Evolutionary conservation across 2,329 filamentous ascomycete genomes (phyloP).

Genomic region (Colletotrichum cereale): DNA sequence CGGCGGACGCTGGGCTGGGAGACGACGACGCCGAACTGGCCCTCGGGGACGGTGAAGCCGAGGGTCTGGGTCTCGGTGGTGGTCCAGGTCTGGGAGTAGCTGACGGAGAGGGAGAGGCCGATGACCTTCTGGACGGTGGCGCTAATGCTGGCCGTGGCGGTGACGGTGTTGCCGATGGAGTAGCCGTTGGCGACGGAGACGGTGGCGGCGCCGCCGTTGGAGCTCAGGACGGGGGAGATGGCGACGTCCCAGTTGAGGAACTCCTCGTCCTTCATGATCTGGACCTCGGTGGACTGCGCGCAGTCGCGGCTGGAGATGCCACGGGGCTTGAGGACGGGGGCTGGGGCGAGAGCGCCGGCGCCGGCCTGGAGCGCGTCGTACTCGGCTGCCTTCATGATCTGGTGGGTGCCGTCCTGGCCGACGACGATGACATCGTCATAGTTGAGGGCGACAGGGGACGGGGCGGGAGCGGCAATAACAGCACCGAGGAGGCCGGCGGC

Average conservation of each 20-base stretch:
- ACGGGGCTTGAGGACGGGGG: slow-evolving; percentile 6
- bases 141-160: slow-evolving; percentile 42
- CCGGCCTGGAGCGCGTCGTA: slow-evolving; percentile 42
- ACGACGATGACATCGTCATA: slow-evolving; percentile 46
- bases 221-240: slow-evolving; percentile 52
- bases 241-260: slow-evolving; percentile 56
- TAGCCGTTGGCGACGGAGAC: slow-evolving; percentile 51
- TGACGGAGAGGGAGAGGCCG: slow-evolving; percentile 43
- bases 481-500: slow-evolving; percentile 24
- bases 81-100: slow-evolving; percentile 47
- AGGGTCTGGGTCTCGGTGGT: slow-evolving; percentile 48
- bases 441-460: slow-evolving; percentile 34
- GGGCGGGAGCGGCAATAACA: slow-evolving; percentile 16
- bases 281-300: slow-evolving; percentile 43
- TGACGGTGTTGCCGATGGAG: slow-evolving; percentile 49
- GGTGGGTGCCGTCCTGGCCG: slow-evolving; percentile 43
- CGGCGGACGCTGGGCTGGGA: slow-evolving; percentile 52
- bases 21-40: slow-evolving; percentile 54
- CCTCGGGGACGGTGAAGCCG: slow-evolving; percentile 49
- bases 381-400: slow-evolving; percentile 45
- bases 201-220: slow-evolving; percentile 45
- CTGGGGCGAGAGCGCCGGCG: slow-evolving; percentile 27
- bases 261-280: slow-evolving; percentile 43
- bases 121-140: slow-evolving; percentile 46
- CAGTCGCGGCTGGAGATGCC: slow-evolving; percentile 38